A percentile compares a stretch with the other conserved stretches of the same genome.
Evolutionary conservation across 306 rosid genomes (phyloP).

Genomic region (Nissolia schottii): DNA sequence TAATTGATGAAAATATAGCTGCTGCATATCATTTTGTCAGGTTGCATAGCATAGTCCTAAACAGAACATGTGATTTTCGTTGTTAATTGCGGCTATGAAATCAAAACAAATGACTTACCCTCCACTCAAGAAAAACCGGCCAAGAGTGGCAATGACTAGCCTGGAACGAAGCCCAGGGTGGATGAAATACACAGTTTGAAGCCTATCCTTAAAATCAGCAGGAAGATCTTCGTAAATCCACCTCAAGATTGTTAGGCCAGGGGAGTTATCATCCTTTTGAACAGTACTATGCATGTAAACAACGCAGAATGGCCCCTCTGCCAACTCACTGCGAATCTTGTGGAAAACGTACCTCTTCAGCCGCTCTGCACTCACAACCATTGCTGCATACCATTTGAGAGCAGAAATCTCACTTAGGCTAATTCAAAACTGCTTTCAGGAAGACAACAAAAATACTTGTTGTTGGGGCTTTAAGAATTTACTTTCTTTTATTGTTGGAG

Average conservation of each 20-base stretch:
- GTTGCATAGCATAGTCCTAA: background rate
- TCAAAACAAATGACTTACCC: slow-evolving; percentile 58
- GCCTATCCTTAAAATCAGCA: slow-evolving; percentile 66
- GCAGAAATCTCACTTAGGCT: slow-evolving; percentile 2
- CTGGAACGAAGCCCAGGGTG: slow-evolving; percentile 94
- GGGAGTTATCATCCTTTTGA: slow-evolving; percentile 88
- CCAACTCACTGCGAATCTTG: slow-evolving; percentile 65
- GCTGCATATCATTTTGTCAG: background rate
- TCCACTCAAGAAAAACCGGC: slow-evolving; percentile 81
- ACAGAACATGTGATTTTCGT: background rate
- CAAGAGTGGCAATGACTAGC: slow-evolving; percentile 79
- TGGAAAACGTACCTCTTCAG: slow-evolving; percentile 71
- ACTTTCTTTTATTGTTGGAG: background rate
- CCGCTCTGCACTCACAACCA: slow-evolving; percentile 69
- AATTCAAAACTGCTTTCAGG: background rate
- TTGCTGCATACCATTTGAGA: slow-evolving; percentile 53
- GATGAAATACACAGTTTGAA: slow-evolving; percentile 70
- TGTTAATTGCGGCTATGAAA: background rate
- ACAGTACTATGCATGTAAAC: slow-evolving; percentile 81
- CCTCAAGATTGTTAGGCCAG: slow-evolving; percentile 88
- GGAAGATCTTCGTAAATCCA: slow-evolving; percentile 96
- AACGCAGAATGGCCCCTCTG: slow-evolving; percentile 74
- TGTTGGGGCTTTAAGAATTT: background rate
- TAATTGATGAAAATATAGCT: background rate
- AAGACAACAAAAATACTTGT: background rate